These are phyloP conservation scores for Picochlorum costavermella DNA, from an alignment of 139 green algal species.

Conservation along the genomic window DNA sequence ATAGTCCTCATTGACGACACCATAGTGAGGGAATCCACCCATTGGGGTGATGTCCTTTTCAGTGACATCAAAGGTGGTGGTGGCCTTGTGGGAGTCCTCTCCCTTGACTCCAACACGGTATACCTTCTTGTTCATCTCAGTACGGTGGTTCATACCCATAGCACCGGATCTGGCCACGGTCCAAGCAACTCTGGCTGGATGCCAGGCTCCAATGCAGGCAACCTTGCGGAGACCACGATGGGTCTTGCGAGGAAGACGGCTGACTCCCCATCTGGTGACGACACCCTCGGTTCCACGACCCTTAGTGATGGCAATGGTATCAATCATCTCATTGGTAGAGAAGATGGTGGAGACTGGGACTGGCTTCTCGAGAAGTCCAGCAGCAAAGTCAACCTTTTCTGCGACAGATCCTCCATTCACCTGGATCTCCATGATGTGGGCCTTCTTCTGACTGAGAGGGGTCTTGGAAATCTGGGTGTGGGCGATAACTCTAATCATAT, in stretches of 20 bases:
- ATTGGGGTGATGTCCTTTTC: conserved; percentile 99
- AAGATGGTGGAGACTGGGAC: conserved; percentile 85
- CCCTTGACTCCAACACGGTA: conserved; percentile 97
- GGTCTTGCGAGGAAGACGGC: conserved; percentile 97
- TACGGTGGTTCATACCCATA: conserved; percentile 96
- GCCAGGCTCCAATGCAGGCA: conserved; percentile 97
- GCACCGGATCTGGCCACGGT: conserved; percentile 93
- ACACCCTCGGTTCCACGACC: conserved; percentile 95
- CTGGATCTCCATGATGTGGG: conserved; percentile 98
- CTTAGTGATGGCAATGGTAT: conserved; percentile 95
- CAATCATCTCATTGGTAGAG: conserved; percentile 93
- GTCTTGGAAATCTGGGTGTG: conserved; percentile 93
- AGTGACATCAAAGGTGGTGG: conserved; percentile 92
- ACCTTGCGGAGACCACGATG: conserved; percentile 98
- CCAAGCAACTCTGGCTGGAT: conserved; percentile 93
- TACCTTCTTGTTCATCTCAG: conserved; percentile 99
- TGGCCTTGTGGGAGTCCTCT: conserved; percentile 70
- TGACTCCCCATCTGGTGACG: conserved; percentile 96
- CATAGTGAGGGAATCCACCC: conserved; percentile 99
- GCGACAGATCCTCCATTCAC: conserved; percentile 87
- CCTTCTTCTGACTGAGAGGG: conserved; percentile 88
- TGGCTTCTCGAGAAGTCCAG: conserved; percentile 89
- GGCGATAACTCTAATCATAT: conserved; percentile 77
- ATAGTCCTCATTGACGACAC: conserved; percentile 93
- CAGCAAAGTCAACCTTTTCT: conserved; percentile 96